Conservation (phyloP, 805 yeast species). For the Hanseniaspora nectarophila region DNA sequence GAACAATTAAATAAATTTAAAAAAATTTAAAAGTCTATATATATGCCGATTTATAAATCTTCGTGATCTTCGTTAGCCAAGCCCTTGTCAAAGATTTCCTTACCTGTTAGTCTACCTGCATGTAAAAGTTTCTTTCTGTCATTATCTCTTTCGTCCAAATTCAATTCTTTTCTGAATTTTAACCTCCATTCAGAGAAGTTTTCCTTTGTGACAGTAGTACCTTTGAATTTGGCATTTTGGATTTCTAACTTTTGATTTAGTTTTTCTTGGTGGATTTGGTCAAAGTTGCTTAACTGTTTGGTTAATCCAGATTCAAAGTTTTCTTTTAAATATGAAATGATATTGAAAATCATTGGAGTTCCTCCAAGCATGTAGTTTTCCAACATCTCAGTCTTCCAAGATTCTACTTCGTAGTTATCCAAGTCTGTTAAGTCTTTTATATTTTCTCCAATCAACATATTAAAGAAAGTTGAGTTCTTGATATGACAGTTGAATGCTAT, state of each 20-base stretch:
- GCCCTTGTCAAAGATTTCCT: conserved; percentile 82
- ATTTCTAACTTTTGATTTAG: conserved; percentile 56
- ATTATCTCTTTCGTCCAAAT: conserved; percentile 47
- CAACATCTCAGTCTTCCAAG: conserved; percentile 14
- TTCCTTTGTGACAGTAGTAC: conserved; percentile 78
- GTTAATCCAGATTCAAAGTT: conserved; percentile 59
- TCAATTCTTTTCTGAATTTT: conserved; percentile 59
- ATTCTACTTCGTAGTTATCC: conserved; percentile 2
- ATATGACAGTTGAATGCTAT: conserved; percentile 12
- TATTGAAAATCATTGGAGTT: conserved; percentile 79
- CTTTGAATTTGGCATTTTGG: conserved; percentile 81
- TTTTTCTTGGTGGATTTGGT: conserved; percentile 47
- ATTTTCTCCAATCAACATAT: conserved; percentile 1
- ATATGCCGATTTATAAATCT: conserved; percentile 19
- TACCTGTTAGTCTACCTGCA: conserved; percentile 71
- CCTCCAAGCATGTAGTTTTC: conserved; percentile 62
- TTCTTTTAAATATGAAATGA: conserved; percentile 68
- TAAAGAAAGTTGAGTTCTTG: conserved; percentile 4
- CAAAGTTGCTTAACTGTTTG: conserved; percentile 42
- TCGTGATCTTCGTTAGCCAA: conserved; percentile 53
- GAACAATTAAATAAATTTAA: neutral
- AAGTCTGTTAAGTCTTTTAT: conserved; percentile 3
- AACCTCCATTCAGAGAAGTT: conserved; percentile 63
- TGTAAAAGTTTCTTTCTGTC: conserved; percentile 47
- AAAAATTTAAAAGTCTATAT: neutral